phyloP scores from a whole-genome alignment of 306 rosid genomes.

The Malus asiatica region DNA sequence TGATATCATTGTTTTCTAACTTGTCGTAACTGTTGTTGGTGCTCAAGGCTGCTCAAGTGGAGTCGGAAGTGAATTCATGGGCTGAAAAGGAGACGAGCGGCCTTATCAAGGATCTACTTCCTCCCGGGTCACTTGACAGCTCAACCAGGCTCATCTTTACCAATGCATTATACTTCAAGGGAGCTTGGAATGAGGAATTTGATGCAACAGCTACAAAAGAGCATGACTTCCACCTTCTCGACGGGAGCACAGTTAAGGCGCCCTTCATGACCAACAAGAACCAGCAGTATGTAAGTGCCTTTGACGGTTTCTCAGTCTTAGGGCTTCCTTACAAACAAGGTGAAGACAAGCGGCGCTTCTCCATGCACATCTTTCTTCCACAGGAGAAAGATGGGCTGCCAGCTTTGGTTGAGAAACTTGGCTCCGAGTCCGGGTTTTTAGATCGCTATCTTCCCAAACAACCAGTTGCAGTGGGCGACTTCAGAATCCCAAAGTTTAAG shows the following conservation, averaged over 20 bases:
- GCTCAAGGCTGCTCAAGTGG: slow-evolving; percentile 55
- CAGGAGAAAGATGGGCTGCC: slow-evolving; percentile 57
- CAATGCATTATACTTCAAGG: slow-evolving; percentile 79
- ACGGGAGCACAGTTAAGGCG: slow-evolving; percentile 47
- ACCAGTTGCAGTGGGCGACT: slow-evolving; percentile 44
- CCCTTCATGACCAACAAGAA: slow-evolving; percentile 70
- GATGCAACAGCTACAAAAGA: slow-evolving; percentile 49
- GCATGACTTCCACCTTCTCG: slow-evolving; percentile 49
- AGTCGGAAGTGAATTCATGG: slow-evolving; percentile 61
- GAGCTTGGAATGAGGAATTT: slow-evolving; percentile 62
- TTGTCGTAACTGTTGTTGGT: slow-evolving; percentile 3
- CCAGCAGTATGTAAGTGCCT: slow-evolving; percentile 37
- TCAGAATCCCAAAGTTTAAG: slow-evolving; percentile 68
- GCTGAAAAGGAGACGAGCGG: slow-evolving; percentile 65
- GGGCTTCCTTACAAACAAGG: slow-evolving; percentile 62
- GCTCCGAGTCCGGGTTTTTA: slow-evolving; percentile 46
- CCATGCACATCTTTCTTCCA: slow-evolving; percentile 72
- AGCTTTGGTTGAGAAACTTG: slow-evolving; percentile 50
- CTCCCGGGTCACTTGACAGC: slow-evolving; percentile 42
- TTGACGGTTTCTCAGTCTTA: slow-evolving; percentile 59
- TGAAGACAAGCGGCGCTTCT: slow-evolving; percentile 48
- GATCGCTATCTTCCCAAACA: slow-evolving; percentile 40
- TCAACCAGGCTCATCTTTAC: slow-evolving; percentile 53
- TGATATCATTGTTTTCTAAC: neutral
- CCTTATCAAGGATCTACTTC: slow-evolving; percentile 59